Evolutionary conservation across 2,329 filamentous ascomycete species (phyloP).

Genomic region (Westerdykella ornata): DNA sequence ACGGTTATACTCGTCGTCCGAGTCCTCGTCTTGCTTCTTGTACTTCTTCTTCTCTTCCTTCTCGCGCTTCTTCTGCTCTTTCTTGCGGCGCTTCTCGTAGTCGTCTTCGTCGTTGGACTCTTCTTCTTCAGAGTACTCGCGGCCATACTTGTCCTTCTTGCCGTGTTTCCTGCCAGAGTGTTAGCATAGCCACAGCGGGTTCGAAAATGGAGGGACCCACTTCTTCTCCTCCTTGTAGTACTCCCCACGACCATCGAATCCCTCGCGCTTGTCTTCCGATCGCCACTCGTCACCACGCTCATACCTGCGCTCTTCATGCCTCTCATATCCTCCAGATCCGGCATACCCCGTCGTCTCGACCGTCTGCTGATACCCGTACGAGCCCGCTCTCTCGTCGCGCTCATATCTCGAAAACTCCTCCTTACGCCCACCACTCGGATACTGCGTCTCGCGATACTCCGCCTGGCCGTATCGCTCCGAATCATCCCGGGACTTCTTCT

Average conservation of each 20-base stretch:
- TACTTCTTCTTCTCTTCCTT: conserved; percentile 39
- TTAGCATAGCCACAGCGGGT: conserved; percentile 11
- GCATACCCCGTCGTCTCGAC: conserved; percentile 48
- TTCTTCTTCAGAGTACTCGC: conserved; percentile 15
- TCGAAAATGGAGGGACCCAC: conserved; percentile 14
- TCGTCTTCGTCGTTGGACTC: conserved; percentile 23
- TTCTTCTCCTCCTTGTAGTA: conserved; percentile 40
- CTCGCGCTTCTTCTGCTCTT: conserved; percentile 36
- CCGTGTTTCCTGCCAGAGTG: conserved; percentile 23
- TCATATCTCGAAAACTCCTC: conserved; percentile 57
- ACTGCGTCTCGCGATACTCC: conserved; percentile 53
- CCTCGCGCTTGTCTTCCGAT: conserved; percentile 33
- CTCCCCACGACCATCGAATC: conserved; percentile 33
- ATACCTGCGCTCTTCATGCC: conserved; percentile 51
- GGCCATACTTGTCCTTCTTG: conserved; percentile 25
- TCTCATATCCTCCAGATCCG: conserved; percentile 51
- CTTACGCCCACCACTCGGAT: conserved; percentile 51
- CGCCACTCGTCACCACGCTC: conserved; percentile 40
- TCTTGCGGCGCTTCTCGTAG: conserved; percentile 27
- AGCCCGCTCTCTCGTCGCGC: conserved; percentile 43
- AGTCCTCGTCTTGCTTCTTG: conserved; percentile 36
- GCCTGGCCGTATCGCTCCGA: conserved; percentile 55
- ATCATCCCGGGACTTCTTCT: conserved; percentile 26
- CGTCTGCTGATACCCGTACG: conserved; percentile 54
- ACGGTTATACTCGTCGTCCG: conserved; percentile 23